Base-by-base conservation (phyloP, 2,329 filamentous ascomycete genomes). In the Endothia cerciana region DNA sequence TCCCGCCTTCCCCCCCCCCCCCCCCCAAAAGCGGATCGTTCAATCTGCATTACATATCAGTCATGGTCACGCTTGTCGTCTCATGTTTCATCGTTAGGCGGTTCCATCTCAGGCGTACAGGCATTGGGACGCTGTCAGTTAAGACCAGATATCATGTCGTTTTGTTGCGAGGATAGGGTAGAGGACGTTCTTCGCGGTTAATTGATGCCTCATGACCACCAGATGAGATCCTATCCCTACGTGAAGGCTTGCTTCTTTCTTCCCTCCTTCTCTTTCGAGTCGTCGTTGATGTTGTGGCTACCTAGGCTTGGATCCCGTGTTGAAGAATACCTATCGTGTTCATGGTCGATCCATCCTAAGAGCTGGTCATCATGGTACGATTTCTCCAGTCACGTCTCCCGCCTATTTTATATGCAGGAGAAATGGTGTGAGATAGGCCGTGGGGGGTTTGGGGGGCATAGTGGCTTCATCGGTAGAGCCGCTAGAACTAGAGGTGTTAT, bases 141-240 rank as follows among this genome's bases (percentile, higher is more conserved):
- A 49, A 51, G 47, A 51, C 47, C 22, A 19, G 11, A 51, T 51
- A 51, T 51, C 47, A 51, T 51, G 13, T 51, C 13, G 25, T 51
- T 28, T 15, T 6, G 25, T 51, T 30, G 11, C 47, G 47, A 4
- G 47, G 22, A 17, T 51, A 25, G 25, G 47, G 47, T 51, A 51
- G 47, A 51, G 22, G 25, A 22, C 45, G 45, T 51, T 51, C 5
- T 51, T 30, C 47, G 22, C 47, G 22, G 28, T 8, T 51, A 51
- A 51, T 51, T 17, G 45, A 51, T 51, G 47, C 47, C 3, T 51
- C 25, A 51, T 30, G 47, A 51, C 22, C 45, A 49, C 45, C 47
- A 51, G 2, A 49, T 25, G n/a, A 49, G n/a, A 28, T 49, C 10
- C 2, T 49, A 25, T 25, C n/a, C 13, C 10, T 49, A 49, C 10